Base-by-base conservation (phyloP, 805 yeast genomes). In the Myxozyma nipponensis region DNA sequence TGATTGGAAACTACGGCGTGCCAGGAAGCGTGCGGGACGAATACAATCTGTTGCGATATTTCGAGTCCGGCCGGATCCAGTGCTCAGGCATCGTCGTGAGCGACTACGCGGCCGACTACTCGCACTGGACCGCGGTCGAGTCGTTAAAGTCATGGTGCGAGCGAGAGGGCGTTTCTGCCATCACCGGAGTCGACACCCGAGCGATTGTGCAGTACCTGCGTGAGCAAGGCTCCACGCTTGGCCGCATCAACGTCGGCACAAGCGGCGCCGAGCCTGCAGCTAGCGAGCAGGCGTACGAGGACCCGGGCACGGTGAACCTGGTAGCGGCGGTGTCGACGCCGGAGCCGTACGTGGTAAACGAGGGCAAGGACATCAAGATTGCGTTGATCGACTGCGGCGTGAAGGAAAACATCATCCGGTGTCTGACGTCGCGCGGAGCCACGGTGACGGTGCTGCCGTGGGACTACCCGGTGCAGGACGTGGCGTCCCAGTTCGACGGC, bases 41-140 rank as follows among this genome's bases (percentile, higher is more conserved):
- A 69, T 90, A 71, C 72, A 86, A 87, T 61, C 73, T 93, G 59
- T 78, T 91, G 66, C 88, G 86, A 69, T 87, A 87, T 71, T 84
- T 93, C 72, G 99, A 93, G 73, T 80, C 90, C 50, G 93, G 97
- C 3, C 79, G 78, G 61, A 82, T 87, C 49, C 98, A 93, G 72
- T 90, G 97, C 71, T 83, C 86, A 54, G 99, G 98, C 62, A 88
- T 93, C 52, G 95, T 93, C 43, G 98, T 93, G 24, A 86, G 95
- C 39, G 96, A 93, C 66, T 96, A 81, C 48, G 98, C 98, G 21
- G 78, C 90, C 77, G 79, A 89, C 67, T 88, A 91, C 71, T 87
- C 96, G n/a, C 99, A 93, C 69, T 93, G 98, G 98, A 90, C 98
- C 34, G 99, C 99, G 2, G 96, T 93, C 30, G 98, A 93, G 73